Conservation (phyloP, 257 asterid species). For the Perilla frutescens region DNA sequence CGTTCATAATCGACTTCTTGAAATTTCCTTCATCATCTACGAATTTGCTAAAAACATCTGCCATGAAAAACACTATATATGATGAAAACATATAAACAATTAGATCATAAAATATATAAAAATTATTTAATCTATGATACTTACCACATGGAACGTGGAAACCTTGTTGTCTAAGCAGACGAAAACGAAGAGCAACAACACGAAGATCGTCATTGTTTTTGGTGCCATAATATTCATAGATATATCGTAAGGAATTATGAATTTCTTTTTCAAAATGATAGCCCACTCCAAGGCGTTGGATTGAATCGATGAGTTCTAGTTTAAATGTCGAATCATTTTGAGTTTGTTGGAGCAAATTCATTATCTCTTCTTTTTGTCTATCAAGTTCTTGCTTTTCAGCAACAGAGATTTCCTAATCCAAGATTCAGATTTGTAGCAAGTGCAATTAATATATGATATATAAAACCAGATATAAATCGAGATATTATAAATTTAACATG, state of each 20-base stretch:
- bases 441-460: too few species aligned
- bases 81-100: too few species aligned
- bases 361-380: conserved; percentile 11
- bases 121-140: background rate
- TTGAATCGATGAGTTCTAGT: conserved; percentile 32
- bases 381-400: conserved; percentile 22
- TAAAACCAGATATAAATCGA: too few species aligned
- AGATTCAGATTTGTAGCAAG: too few species aligned
- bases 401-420: conserved; percentile 10
- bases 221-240: background rate
- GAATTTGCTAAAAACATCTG: conserved; percentile 38
- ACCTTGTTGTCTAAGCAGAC: conserved; percentile 44
- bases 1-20: background rate
- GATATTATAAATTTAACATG: too few species aligned
- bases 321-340: conserved; percentile 1
- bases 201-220: conserved; percentile 24
- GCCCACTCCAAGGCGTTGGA: conserved; percentile 40
- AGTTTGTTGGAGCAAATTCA: conserved; percentile 10
- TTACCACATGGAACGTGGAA: conserved; percentile 36
- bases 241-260: background rate
- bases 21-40: conserved; percentile 33
- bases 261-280: conserved; percentile 35
- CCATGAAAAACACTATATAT: too few species aligned
- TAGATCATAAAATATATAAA: too few species aligned
- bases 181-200: conserved; percentile 42